A percentile compares a stretch with the other conserved stretches of the same genome.
These are phyloP conservation scores for Silybum marianum DNA, from an alignment of 129 eudicot genomes.

Conservation along the genomic window DNA sequence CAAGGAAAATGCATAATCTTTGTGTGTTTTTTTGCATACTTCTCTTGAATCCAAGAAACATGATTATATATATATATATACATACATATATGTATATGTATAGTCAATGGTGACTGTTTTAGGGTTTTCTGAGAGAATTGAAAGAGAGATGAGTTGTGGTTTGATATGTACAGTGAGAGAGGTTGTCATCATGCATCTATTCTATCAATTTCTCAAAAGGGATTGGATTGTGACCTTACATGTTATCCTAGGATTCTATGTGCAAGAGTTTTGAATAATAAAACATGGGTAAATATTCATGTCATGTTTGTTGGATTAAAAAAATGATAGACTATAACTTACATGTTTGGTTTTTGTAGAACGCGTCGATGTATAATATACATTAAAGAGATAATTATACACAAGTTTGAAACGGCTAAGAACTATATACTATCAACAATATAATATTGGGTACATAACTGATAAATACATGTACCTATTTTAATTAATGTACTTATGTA, in stretches of 20 bases:
- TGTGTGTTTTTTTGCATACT: neutral
- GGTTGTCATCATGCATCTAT: constrained; percentile 13
- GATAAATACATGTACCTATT: neutral
- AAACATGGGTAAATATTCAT: neutral
- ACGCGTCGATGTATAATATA: neutral
- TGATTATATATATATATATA: neutral
- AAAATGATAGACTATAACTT: neutral
- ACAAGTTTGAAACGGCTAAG: neutral
- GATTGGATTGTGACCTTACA: constrained; percentile 36
- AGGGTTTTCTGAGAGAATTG: neutral
- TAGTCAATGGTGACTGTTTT: neutral
- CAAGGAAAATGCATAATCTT: neutral
- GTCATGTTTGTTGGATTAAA: neutral
- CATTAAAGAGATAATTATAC: neutral
- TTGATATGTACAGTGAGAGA: constrained; percentile 25
- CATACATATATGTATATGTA: neutral
- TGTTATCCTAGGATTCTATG: constrained; percentile 26
- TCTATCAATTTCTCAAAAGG: constrained; percentile 33
- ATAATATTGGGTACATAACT: neutral
- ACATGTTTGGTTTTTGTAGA: neutral
- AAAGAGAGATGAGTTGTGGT: neutral
- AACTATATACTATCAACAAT: neutral
- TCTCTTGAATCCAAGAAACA: neutral
- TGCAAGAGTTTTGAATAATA: constrained; percentile 11
- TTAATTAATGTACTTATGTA: neutral